Base-by-base conservation (phyloP, 139 green algal genomes). In the Chlamydomonas sp. region DNA sequence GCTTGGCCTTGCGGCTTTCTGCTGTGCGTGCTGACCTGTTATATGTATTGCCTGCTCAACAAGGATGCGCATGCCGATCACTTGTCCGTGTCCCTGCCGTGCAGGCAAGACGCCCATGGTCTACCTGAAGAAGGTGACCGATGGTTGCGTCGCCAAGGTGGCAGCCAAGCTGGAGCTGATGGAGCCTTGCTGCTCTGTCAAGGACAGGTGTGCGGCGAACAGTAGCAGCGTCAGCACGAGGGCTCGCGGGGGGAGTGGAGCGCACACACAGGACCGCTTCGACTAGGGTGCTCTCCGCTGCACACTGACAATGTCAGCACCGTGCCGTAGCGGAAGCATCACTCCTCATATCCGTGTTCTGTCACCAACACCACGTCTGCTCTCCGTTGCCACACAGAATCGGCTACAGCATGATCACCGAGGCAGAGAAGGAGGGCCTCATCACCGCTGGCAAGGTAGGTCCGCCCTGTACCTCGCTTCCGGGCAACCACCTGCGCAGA, bases 31-130 rank as follows among this genome's bases (percentile, higher is more conserved):
- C 20, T 18, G 5, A 18, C 12, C 12, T 68, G 63, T 16, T 16
- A 68, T 16, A 8, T 12, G 8, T 68, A 8, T 8, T 8, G 63
- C 63, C 10, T 68, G 63, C 72, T 49, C 9, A 20, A 69, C 77
- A 69, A 57, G 49, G 61, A 10, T 58, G 63, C 57, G 14, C 7
- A 49, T 69, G 59, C 63, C 4, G 5, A 9, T 20, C 6, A 61
- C 66, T 74, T 84, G 69, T 20, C 69, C 20, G 69, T 75, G 16
- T 17, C 69, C 4, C 15, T 75, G 69, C 69, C 14, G 17, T 75
- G 88, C 90, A 96, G 95, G 96, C 78, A 98, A 98, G 86, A 99
- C 98, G 0, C 98, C 98, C 2, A 98, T 99, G 96, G 96, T 99
- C 64, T 96, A 94, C 83, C 91, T 99, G 59, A 98, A 96, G 89